Base-by-base conservation (phyloP, 2,329 filamentous ascomycete species). In the Parastagonospora nodorum region DNA sequence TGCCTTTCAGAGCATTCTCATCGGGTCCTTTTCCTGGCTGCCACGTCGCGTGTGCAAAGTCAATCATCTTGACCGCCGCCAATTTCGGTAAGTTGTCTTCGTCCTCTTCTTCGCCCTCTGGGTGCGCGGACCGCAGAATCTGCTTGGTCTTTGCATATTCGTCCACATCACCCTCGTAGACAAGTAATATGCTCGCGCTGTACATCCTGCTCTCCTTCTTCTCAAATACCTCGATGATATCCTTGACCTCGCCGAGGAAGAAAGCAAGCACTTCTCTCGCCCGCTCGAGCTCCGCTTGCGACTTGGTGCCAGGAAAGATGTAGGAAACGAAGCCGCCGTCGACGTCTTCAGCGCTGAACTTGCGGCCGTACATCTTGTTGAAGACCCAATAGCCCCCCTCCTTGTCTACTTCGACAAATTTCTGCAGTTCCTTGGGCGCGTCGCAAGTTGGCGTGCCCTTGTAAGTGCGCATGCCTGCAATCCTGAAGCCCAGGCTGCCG, bases 1-100 rank as follows among this genome's bases (percentile, higher is more conserved):
- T 84, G 0, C 92, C 92, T 31, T 78, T 78, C 29, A 97, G 78
- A 11, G 83, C 78, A 67, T 97, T 97, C 75, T 96, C 88, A 71
- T 99, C 94, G 0, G 89, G 88, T 0, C 93, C 93, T 64, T 88
- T 76, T 1, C 91, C 90, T 0, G 90, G 88, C 1, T 85, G 88
- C 87, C 88, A 97, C 42, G 80, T 77, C 9, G 94, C 94, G 74
- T 99, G 94, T 1, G 94, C 94, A 80, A 99, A 99, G 73, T 99
- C 94, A 63, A 99, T 99, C 57, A 99, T 81, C 69, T 93, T 94
- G 42, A 97, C 80, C 10, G 85, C 83, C 65, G 88, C 90, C 37
- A 96, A 84, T 63, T 87, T 87, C 0, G 88, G 88, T 11, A 69
- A 45, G 35, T 60, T 63, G 29, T 69, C 67, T 53, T 77, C 78